Evolutionary conservation across 495 filamentous ascomycete genomes (phyloP).

Genomic region (Cladorrhinum samala): DNA sequence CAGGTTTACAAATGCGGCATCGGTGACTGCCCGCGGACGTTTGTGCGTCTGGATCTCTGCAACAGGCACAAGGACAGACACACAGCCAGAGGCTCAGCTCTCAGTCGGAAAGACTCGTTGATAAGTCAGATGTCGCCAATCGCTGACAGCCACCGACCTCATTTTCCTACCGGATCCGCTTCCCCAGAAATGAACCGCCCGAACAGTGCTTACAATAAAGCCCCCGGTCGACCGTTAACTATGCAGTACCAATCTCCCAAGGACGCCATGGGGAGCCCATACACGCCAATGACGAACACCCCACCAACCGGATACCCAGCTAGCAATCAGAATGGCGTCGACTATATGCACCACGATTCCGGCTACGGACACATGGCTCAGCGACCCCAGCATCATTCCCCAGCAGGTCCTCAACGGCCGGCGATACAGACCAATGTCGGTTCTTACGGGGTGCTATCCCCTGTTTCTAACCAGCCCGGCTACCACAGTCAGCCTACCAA

Average conservation of each 20-base stretch:
- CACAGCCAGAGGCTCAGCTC: constrained; percentile 89
- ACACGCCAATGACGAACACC: constrained; percentile 43
- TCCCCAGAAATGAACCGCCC: constrained; percentile 48
- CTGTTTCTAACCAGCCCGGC: constrained; percentile 41
- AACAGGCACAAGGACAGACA: constrained; percentile 91
- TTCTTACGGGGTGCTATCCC: constrained; percentile 44
- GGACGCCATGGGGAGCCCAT: constrained; percentile 42
- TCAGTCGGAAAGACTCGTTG: constrained; percentile 82
- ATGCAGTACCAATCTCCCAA: constrained; percentile 50
- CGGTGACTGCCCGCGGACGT: constrained; percentile 81
- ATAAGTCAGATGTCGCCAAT: constrained; percentile 53
- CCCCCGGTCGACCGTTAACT: constrained; percentile 30
- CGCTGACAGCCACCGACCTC: constrained; percentile 38
- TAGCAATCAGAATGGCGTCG: constrained; percentile 31
- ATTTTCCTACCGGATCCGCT: constrained; percentile 36
- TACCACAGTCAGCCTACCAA: constrained; percentile 41
- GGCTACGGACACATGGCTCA: constrained; percentile 32
- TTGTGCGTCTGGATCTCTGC: constrained; percentile 92
- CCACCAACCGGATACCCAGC: constrained; percentile 41
- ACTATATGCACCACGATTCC: constrained; percentile 42
- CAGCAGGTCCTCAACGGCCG: constrained; percentile 35
- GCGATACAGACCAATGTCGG: constrained; percentile 41
- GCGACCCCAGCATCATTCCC: constrained; percentile 37
- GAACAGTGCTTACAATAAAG: constrained; percentile 37
- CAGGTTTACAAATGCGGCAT: constrained; percentile 95